Conservation (phyloP, 345 rosid species). For the Salix caprea region DNA sequence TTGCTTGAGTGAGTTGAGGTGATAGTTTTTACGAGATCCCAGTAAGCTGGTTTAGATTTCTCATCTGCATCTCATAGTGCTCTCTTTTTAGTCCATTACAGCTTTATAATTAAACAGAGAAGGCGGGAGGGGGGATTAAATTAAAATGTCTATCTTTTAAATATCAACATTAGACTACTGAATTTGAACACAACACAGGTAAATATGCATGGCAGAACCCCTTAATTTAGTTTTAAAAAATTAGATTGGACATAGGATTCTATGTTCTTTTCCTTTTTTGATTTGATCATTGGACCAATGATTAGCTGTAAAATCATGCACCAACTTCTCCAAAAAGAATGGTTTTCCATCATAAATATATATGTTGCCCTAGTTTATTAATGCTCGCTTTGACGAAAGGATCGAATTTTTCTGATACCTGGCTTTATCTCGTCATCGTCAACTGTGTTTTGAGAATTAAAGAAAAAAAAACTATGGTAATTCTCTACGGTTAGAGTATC, state of each 20-base stretch:
- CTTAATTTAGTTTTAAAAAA: too few species aligned
- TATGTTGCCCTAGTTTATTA: neutral
- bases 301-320: too few species aligned
- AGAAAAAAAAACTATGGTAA: neutral
- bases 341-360: neutral
- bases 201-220: too few species aligned
- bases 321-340: neutral
- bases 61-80: neutral
- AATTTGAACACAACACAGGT: too few species aligned
- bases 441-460: too few species aligned
- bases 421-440: too few species aligned
- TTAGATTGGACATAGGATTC: too few species aligned
- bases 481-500: too few species aligned
- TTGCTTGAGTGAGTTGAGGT: neutral
- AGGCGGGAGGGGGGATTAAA: neutral
- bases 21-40: neutral
- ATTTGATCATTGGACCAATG: too few species aligned
- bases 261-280: too few species aligned
- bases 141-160: neutral
- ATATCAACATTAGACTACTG: too few species aligned
- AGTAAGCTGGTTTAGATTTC: neutral
- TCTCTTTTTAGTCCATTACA: neutral
- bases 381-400: neutral
- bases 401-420: too few species aligned
- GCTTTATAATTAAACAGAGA: neutral